Evolutionary conservation across 2,329 filamentous ascomycete species (phyloP), one percentile per base, ranked within the genome.

Genomic region (Phaeomoniella chlamydospora): DNA sequence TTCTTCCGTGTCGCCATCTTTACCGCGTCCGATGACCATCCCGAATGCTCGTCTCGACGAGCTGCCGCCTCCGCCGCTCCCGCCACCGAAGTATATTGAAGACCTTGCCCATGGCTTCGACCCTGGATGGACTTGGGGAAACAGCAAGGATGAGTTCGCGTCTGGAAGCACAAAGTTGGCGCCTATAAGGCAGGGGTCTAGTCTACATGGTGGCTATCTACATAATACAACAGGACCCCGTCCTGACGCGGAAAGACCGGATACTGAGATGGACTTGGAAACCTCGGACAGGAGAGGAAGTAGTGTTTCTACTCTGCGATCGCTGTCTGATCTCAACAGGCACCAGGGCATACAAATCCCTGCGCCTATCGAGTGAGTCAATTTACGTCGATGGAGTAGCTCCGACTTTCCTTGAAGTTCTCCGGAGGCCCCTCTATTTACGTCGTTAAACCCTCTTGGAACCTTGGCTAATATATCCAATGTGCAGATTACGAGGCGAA

Each of bases 111-210:
- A 63, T 42, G 73, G 72, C 22, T 64, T 69, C 46, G 76, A 80
- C 54, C 63, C 68, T 37, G 74, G 68, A 41, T 79, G 73, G 73
- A 61, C 69, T 52, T 74, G 70, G 65, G 71, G 67, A 42, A 77
- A 79, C 54, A 61, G 62, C 35, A 61, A 60, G 32, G 62, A 59
- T 39, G 55, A 64, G 36, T 52, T 56, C 34, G 59, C 63, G 43
- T 65, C 68, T 50, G 62, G 61, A 37, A 54, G 52, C 33, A 41
- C 45, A 11, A 39, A 43, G 11, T 50, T 64, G 34, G 56, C 65
- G 4, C 62, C 64, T 9, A 62, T 69, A 31, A 61, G 59, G 32
- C 57, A 63, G 3, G 54, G 57, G n/a, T 69, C 66, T 31, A 70
- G 66, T 48, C 51, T 70, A 35, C 58, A 61, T 45, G 65, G 65